A percentile compares a stretch with the other conserved stretches of the same genome.
These are phyloP conservation scores for Laguncularia racemosa DNA, from an alignment of 345 rosid species.

Conservation along the genomic window DNA sequence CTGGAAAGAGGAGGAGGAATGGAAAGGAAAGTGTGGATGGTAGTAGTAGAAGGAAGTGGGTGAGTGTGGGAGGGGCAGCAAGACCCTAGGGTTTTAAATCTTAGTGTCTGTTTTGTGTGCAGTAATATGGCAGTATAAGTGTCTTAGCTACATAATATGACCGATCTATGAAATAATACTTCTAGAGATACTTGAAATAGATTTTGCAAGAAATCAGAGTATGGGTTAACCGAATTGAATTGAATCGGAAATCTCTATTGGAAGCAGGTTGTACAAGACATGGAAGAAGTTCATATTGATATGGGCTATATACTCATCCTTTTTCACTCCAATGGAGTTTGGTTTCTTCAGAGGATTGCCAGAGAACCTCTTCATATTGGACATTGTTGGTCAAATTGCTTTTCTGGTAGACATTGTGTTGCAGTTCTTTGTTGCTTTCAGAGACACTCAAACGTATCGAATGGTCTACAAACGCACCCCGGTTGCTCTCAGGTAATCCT, in stretches of 20 bases:
- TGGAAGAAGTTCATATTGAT: slow-evolving; percentile 66
- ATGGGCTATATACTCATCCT: slow-evolving; percentile 82
- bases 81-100: no score
- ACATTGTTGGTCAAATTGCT: slow-evolving; percentile 70
- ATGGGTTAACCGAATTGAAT: not conserved
- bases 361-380: slow-evolving; percentile 52
- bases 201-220: no score
- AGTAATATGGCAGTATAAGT: no score
- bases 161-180: no score
- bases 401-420: slow-evolving; percentile 63
- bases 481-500: slow-evolving; percentile 50
- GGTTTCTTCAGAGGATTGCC: slow-evolving; percentile 85
- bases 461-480: slow-evolving; percentile 41
- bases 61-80: no score
- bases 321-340: slow-evolving; percentile 85
- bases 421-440: slow-evolving; percentile 57
- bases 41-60: no score
- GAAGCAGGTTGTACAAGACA: slow-evolving; percentile 50
- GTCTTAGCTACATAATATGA: no score
- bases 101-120: no score
- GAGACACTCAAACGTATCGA: slow-evolving; percentile 53
- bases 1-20: no score
- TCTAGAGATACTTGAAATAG: no score
- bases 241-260: not conserved
- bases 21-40: no score